phyloP scores from a whole-genome alignment of 345 rosid species.

The Gossypium ekmanianum region DNA sequence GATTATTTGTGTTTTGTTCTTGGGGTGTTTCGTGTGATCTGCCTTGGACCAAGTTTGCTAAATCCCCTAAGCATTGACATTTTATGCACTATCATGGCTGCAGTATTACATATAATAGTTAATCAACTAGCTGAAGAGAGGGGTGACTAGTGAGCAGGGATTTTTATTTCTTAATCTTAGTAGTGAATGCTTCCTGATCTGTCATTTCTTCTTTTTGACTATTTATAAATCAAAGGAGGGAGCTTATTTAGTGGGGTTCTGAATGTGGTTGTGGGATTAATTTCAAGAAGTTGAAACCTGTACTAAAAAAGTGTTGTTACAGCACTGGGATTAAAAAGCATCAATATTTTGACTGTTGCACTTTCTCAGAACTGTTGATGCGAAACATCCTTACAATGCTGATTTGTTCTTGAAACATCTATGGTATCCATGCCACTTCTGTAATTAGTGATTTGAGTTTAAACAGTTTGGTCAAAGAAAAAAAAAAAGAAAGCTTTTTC shows the following conservation, averaged over 20 bases:
- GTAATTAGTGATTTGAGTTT: background rate
- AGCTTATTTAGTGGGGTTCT: conserved; percentile 5
- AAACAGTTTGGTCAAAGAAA: background rate
- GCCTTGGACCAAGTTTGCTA: background rate
- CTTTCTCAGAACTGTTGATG: background rate
- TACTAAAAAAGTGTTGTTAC: background rate
- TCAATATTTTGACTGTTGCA: background rate
- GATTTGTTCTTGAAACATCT: background rate
- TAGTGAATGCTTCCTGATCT: background rate
- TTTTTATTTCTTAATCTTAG: background rate
- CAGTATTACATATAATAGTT: background rate
- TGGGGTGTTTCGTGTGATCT: background rate
- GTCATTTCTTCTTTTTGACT: background rate
- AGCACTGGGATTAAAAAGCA: background rate
- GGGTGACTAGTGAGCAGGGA: background rate
- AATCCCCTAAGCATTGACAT: background rate
- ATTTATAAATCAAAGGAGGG: background rate
- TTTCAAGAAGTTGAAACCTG: background rate
- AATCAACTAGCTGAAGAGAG: background rate
- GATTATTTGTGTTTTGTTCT: background rate
- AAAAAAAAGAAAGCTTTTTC: background rate
- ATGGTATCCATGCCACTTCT: background rate
- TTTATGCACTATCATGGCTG: background rate
- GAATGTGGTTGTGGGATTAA: background rate
- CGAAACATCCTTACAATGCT: background rate